These are phyloP conservation scores for Ogataea dorogensis DNA, from an alignment of 805 yeast genomes.

Conservation along the genomic window DNA sequence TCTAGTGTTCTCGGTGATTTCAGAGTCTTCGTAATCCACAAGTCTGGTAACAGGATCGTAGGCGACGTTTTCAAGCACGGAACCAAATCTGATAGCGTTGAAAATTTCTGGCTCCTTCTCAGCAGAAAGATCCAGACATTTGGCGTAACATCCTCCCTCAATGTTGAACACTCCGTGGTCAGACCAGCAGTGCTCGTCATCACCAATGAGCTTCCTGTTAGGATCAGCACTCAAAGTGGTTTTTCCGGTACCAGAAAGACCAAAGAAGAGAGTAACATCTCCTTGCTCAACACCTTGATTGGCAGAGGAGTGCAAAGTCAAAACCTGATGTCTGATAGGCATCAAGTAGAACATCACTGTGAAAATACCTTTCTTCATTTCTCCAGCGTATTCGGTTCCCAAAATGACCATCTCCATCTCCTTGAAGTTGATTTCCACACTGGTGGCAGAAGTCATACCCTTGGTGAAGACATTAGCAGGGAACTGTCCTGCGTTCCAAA, in stretches of 20 bases:
- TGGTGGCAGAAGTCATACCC: constrained; percentile 95
- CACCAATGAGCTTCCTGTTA: constrained; percentile 90
- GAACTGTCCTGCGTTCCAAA: constrained; percentile 98
- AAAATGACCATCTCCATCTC: constrained; percentile 98
- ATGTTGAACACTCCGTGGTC: constrained; percentile 97
- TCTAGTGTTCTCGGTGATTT: constrained; percentile 95
- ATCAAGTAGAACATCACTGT: constrained; percentile 98
- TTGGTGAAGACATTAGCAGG: constrained; percentile 95
- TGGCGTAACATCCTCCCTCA: constrained; percentile 99
- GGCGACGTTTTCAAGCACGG: constrained; percentile 90
- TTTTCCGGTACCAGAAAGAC: constrained; percentile 97
- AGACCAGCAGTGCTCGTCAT: constrained; percentile 99
- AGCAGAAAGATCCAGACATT: constrained; percentile 82
- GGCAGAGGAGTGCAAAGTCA: constrained; percentile 92
- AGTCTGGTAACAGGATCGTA: constrained; percentile 75
- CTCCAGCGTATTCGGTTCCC: constrained; percentile 99
- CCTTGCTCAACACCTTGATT: constrained; percentile 81
- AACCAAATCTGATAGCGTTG: constrained; percentile 91
- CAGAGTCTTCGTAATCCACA: constrained; percentile 79
- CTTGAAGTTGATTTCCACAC: constrained; percentile 94
- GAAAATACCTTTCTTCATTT: constrained; percentile 99
- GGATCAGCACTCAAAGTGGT: constrained; percentile 97
- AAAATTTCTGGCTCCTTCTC: constrained; percentile 98
- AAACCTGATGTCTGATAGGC: constrained; percentile 90
- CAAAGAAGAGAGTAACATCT: constrained; percentile 94